A percentile compares a stretch with the other conserved stretches of the same genome.
These are phyloP conservation scores for Xylaria hypoxylon DNA, from an alignment of 2,329 filamentous ascomycete genomes.

Conservation along the genomic window DNA sequence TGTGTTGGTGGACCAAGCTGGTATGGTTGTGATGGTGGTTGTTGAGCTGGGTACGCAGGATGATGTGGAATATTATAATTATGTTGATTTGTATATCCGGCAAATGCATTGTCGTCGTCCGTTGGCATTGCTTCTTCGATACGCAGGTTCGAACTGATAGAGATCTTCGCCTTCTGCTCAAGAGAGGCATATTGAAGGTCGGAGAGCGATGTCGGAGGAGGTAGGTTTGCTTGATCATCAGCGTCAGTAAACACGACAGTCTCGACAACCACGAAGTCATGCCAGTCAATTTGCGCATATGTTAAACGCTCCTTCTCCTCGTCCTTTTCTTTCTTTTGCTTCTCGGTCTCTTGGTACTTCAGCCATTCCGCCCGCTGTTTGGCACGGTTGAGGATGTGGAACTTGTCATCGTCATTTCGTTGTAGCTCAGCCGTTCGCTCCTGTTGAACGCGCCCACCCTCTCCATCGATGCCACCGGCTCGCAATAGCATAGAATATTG, in stretches of 20 bases:
- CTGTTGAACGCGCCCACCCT: constrained; percentile 75
- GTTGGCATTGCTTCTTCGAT: constrained; percentile 96
- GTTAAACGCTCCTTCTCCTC: constrained; percentile 81
- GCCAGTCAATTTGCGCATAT: constrained; percentile 94
- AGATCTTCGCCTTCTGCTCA: constrained; percentile 93
- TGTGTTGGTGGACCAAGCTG: constrained; percentile 53
- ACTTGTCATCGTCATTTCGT: constrained; percentile 81
- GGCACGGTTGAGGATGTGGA: constrained; percentile 81
- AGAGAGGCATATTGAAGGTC: constrained; percentile 94
- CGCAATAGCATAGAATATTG: constrained; percentile 88
- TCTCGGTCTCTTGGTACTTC: constrained; percentile 85
- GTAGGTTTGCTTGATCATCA: constrained; percentile 87
- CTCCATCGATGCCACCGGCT: constrained; percentile 73
- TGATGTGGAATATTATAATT: constrained; percentile 58
- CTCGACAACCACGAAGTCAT: constrained; percentile 95
- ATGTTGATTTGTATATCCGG: constrained; percentile 58
- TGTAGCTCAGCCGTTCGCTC: constrained; percentile 79
- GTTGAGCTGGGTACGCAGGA: constrained; percentile 56
- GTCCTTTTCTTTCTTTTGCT: constrained; percentile 88
- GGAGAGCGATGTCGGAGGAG: constrained; percentile 87
- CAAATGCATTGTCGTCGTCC: constrained; percentile 73
- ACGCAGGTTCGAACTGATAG: constrained; percentile 81
- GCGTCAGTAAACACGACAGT: constrained; percentile 91
- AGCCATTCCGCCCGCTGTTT: constrained; percentile 89
- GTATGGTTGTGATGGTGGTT: constrained; percentile 52